Base-by-base conservation (phyloP, 148 eudicot genomes). In the Vaccinium corymbosum region DNA sequence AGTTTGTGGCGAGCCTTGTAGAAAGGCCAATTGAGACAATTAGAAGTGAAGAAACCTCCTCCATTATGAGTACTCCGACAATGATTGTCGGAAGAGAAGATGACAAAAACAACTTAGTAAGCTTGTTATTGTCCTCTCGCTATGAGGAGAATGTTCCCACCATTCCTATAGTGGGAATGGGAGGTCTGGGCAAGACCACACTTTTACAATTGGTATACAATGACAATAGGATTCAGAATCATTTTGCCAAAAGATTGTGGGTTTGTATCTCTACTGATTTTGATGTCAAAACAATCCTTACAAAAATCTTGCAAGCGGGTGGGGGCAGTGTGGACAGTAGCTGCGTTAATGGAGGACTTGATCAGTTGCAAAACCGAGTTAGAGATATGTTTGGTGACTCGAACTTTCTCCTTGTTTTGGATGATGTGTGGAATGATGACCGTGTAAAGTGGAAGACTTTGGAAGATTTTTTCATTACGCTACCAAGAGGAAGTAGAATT, bases 381-480 rank as follows among this genome's bases (percentile, higher is more conserved):
- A 12, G 2, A 71, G 1, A 32, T 27, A 13, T 27, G 46, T 6
- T 71, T 0, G 0, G 46, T 1, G 48, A 48, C 0, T 13, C 12
- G 0, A 88, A 52, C 22, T 79, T 61, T 57, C 50, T 88, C 13
- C 88, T 88, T 55, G 88, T 89, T 15, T 38, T 85, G 80, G 89
- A 85, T 56, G 86, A 88, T 57, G 88, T 88, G 3, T 88, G 88
- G 90, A 80, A 77, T 52, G 84, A 84, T 3, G 57, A 86, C 17
- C 17, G 22, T 13, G 50, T 6, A 0, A 20, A n/a, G 35, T 88
- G 90, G 90, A 3, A 10, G 20, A 16, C n/a, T 1, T 48, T 89
- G 13, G 72, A n/a, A 38, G 55, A 80, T 7, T 27, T 86, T 61
- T 48, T 88, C 2, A 83, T 15, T 2, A 27, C 17, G 5, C 82